These are phyloP conservation scores for Eucalyptus albens DNA, from an alignment of 345 rosid genomes.

Conservation along the genomic window DNA sequence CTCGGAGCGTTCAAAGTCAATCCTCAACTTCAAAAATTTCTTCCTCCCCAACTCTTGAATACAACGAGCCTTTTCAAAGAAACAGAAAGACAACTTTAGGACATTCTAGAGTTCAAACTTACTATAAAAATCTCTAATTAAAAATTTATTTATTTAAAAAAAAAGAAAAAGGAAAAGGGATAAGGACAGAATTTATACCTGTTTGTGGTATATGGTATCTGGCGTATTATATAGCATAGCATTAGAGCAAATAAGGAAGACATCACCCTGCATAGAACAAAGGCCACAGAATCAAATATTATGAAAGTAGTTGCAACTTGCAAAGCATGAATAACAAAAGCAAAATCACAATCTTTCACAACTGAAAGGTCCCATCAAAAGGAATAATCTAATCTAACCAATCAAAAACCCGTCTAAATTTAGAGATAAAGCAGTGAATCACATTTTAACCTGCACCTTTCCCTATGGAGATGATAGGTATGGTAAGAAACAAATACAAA, in stretches of 20 bases:
- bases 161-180: not conserved
- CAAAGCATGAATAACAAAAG: not conserved
- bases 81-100: not conserved
- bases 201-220: slow-evolving; percentile 68
- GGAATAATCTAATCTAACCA: not conserved
- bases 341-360: not conserved
- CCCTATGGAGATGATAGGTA: not conserved
- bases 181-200: slow-evolving; percentile 12
- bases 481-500: not conserved
- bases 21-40: slow-evolving; percentile 58
- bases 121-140: not conserved
- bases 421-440: not conserved
- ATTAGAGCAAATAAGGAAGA: slow-evolving; percentile 69
- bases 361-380: not conserved
- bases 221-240: slow-evolving; percentile 80
- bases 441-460: not conserved
- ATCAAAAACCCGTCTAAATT: not conserved
- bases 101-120: not conserved
- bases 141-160: not conserved
- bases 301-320: not conserved
- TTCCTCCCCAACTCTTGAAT: slow-evolving; percentile 68
- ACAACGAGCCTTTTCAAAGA: slow-evolving; percentile 40
- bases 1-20: slow-evolving; percentile 34
- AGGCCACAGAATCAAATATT: not conserved
- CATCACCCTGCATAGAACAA: slow-evolving; percentile 53